These are phyloP conservation scores for Friedmanniomyces endolithicus DNA, from an alignment of 495 filamentous ascomycete genomes.

Conservation along the genomic window DNA sequence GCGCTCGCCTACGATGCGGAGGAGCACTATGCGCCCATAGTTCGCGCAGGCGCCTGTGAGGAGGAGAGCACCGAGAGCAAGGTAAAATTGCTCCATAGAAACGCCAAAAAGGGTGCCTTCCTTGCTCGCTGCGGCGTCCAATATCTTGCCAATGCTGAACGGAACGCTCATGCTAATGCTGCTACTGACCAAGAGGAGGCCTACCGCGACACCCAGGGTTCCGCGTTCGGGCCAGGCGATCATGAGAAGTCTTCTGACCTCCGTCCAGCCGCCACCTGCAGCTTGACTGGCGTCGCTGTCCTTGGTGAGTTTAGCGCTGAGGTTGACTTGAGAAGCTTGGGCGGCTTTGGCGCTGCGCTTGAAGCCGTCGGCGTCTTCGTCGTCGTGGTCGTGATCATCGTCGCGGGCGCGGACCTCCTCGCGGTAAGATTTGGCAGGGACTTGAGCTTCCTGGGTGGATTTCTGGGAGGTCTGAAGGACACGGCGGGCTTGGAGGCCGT, in stretches of 20 bases:
- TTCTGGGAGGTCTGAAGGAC: conserved; percentile 4
- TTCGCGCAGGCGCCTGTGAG: conserved; percentile 70
- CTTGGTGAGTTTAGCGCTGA: conserved; percentile 73
- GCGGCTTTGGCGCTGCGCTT: conserved; percentile 63
- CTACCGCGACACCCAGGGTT: conserved; percentile 66
- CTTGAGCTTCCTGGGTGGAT: not conserved
- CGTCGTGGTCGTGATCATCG: conserved; percentile 33
- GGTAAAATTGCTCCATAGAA: conserved; percentile 63
- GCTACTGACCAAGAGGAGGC: conserved; percentile 76
- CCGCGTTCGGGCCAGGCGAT: conserved; percentile 76
- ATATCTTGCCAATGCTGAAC: conserved; percentile 87
- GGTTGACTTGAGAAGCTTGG: conserved; percentile 79
- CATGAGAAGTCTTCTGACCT: conserved; percentile 66
- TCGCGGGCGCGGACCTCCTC: conserved; percentile 22
- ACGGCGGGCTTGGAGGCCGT: not conserved
- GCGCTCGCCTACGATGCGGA: conserved; percentile 89
- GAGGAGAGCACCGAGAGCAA: conserved; percentile 52
- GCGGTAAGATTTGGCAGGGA: conserved; percentile 5
- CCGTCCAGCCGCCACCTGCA: conserved; percentile 50
- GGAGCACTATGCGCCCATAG: conserved; percentile 83
- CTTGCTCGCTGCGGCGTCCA: conserved; percentile 67
- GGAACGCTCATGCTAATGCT: conserved; percentile 88
- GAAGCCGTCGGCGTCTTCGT: conserved; percentile 48
- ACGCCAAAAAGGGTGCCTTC: conserved; percentile 57
- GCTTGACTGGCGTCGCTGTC: conserved; percentile 55